Evolutionary conservation across 176 grass and related monocot species (phyloP).

Genomic region (Urochloa ruziziensis): DNA sequence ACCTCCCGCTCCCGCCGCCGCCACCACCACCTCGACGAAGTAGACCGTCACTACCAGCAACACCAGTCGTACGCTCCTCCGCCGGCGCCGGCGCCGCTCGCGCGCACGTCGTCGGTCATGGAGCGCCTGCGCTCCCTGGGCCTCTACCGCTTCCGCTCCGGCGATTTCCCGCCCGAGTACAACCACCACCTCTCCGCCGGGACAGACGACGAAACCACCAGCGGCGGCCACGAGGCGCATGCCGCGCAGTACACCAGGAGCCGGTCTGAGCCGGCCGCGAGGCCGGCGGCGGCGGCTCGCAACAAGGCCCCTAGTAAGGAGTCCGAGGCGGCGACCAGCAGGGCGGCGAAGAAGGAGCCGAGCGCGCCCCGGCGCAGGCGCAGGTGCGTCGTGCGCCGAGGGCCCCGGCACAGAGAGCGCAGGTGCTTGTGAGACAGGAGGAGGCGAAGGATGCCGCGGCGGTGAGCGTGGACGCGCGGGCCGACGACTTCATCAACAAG

Average conservation of each 20-base stretch:
- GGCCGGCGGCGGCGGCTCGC: not conserved
- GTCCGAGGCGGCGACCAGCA: not conserved
- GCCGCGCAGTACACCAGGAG: constrained; percentile 50
- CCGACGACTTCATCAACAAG: constrained; percentile 70
- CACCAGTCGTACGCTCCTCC: not conserved
- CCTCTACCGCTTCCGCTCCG: constrained; percentile 73
- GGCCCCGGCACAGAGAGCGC: not conserved
- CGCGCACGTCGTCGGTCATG: constrained; percentile 53
- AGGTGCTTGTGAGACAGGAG: not conserved
- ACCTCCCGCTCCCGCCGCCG: constrained; percentile 44
- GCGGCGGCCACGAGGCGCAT: not conserved
- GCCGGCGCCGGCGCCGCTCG: constrained; percentile 18
- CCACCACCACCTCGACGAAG: not conserved
- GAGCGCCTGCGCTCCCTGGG: constrained; percentile 75
- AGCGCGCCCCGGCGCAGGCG: constrained; percentile 2
- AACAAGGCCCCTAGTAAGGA: not conserved
- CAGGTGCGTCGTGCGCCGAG: constrained; percentile 7
- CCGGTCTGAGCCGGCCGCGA: constrained; percentile 37
- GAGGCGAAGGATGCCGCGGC: constrained; percentile 25
- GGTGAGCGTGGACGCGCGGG: constrained; percentile 38
- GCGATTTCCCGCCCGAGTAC: constrained; percentile 62
- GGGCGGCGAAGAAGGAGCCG: constrained; percentile 1
- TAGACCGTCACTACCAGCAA: not conserved
- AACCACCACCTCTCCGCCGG: not conserved
- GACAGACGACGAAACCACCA: not conserved